Conservation (phyloP, 2,329 filamentous ascomycete species). For the Rhynchosporium graminicola region DNA sequence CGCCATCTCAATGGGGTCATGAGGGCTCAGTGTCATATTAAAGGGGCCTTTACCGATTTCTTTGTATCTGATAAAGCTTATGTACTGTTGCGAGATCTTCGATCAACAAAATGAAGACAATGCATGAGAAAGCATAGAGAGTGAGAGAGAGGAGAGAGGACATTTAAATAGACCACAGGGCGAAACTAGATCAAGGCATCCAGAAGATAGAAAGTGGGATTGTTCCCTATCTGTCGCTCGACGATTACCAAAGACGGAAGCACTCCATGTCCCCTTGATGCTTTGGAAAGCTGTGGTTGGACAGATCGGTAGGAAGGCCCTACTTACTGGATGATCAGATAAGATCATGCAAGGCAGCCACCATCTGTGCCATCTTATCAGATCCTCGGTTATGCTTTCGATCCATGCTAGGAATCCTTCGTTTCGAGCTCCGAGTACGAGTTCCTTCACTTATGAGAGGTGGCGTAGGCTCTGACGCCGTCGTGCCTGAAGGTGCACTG, state of each 20-base stretch:
- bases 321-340: conserved; percentile 1
- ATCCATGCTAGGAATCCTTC: not conserved
- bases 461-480: not conserved
- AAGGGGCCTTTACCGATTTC: too few species aligned
- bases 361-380: not conserved
- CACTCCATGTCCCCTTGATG: not conserved
- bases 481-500: too few species aligned
- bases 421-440: not conserved
- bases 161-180: too few species aligned
- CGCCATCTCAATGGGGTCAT: not conserved
- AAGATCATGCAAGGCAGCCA: not conserved
- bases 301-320: not conserved
- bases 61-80: too few species aligned
- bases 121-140: too few species aligned
- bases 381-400: not conserved
- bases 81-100: too few species aligned
- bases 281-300: not conserved
- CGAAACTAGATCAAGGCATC: not conserved
- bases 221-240: not conserved
- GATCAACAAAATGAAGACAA: too few species aligned
- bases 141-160: too few species aligned
- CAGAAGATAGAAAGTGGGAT: not conserved
- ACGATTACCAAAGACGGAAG: not conserved
- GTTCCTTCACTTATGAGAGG: not conserved
- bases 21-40: not conserved